Conservation (phyloP, 805 yeast genomes). For the Kluyveromyces dobzhanskii region DNA sequence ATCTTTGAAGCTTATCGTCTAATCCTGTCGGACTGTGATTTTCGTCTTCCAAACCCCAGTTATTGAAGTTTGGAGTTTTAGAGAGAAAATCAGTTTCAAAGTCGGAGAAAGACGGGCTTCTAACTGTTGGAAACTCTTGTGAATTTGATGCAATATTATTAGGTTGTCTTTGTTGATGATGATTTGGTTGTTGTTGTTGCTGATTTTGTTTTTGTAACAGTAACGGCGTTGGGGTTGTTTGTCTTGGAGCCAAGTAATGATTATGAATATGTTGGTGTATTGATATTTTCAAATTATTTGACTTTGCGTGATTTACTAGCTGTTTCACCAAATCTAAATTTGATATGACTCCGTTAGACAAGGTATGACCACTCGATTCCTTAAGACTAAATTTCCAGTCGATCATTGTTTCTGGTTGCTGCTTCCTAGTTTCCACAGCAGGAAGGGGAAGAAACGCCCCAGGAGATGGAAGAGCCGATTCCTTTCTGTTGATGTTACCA, state of each 20-base stretch:
- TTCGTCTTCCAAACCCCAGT: conserved; percentile 15
- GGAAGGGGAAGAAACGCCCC: conserved; percentile 1
- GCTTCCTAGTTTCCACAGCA: background rate
- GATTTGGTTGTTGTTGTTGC: background rate
- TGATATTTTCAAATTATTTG: conserved; percentile 49
- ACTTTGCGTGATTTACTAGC: conserved; percentile 52
- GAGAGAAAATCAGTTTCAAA: conserved; percentile 17
- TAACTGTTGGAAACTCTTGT: background rate
- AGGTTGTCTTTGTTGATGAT: background rate
- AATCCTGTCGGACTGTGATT: conserved; percentile 7
- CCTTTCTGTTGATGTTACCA: background rate
- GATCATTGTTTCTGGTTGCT: conserved; percentile 21
- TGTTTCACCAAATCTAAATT: conserved; percentile 47
- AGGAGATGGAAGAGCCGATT: conserved; percentile 1
- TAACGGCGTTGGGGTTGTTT: conserved; percentile 2
- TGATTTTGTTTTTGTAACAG: background rate
- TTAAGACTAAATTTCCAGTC: conserved; percentile 59
- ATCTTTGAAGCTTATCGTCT: background rate
- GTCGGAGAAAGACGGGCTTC: conserved; percentile 3
- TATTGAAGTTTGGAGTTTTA: conserved; percentile 15
- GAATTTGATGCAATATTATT: background rate
- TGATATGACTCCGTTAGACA: conserved; percentile 44
- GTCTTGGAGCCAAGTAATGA: conserved; percentile 47
- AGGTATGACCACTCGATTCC: conserved; percentile 37
- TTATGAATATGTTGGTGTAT: conserved; percentile 84